These are phyloP conservation scores for Calonectria pseudoreteaudii DNA, from an alignment of 2,329 filamentous ascomycete species.

Conservation along the genomic window DNA sequence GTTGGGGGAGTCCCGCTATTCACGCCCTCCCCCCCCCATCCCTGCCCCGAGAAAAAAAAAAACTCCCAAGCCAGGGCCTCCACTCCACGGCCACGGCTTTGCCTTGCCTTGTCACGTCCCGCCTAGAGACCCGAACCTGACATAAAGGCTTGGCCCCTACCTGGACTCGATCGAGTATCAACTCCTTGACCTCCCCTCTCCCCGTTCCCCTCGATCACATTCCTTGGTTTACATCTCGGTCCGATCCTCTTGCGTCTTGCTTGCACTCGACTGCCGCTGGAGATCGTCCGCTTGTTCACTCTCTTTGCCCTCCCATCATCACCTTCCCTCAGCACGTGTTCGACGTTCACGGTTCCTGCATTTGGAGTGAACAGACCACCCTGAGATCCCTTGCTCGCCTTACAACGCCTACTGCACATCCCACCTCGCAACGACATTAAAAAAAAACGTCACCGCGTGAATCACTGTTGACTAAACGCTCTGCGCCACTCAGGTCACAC, in stretches of 20 bases:
- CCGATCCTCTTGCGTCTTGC: constrained; percentile 27
- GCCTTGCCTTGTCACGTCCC: constrained; percentile 44
- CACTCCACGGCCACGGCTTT: constrained; percentile 33
- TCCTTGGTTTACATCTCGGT: constrained; percentile 34
- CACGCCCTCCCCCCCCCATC: constrained; percentile 24
- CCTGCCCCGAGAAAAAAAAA: constrained; percentile 15
- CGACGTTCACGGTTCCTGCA: constrained; percentile 45
- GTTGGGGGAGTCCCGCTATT: constrained; percentile 22
- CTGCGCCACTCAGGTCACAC: constrained; percentile 16
- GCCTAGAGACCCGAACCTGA: constrained; percentile 44
- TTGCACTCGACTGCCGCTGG: background rate
- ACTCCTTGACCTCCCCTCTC: constrained; percentile 42
- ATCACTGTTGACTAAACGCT: constrained; percentile 25
- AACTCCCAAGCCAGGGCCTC: constrained; percentile 8
- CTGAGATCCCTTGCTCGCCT: constrained; percentile 39
- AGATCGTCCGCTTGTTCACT: background rate
- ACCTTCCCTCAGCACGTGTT: constrained; percentile 31
- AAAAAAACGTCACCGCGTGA: constrained; percentile 27
- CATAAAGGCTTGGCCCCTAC: constrained; percentile 47
- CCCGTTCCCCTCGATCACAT: constrained; percentile 36
- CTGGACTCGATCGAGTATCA: constrained; percentile 42
- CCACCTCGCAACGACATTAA: constrained; percentile 28
- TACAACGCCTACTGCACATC: constrained; percentile 33
- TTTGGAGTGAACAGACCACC: constrained; percentile 47
- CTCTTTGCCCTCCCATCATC: constrained; percentile 24